Evolutionary conservation across 2,329 filamentous ascomycete genomes (phyloP).

Genomic region (Trichoderma simmonsii): DNA sequence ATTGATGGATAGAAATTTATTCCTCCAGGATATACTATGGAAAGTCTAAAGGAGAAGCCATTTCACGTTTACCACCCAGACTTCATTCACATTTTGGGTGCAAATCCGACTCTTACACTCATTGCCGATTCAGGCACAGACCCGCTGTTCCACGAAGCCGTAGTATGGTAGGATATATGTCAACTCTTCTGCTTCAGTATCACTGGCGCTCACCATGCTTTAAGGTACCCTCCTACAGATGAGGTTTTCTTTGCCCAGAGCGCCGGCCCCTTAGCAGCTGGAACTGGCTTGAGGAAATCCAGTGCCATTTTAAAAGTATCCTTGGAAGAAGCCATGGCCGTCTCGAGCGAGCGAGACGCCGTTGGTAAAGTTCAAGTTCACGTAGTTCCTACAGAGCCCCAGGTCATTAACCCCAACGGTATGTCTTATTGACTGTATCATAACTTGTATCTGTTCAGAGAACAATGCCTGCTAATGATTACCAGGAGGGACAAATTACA

Average conservation of each 20-base stretch:
- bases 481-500: slow-evolving; percentile 48
- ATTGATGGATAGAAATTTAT: slow-evolving; percentile 22
- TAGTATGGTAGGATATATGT: slow-evolving; percentile 41
- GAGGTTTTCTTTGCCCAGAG: slow-evolving; percentile 53
- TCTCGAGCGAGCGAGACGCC: slow-evolving; percentile 37
- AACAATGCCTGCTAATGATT: neutral
- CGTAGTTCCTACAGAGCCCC: slow-evolving; percentile 40
- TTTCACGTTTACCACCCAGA: slow-evolving; percentile 46
- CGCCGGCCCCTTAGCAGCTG: slow-evolving; percentile 42
- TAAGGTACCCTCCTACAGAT: slow-evolving; percentile 37
- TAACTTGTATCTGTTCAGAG: neutral
- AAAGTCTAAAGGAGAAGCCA: slow-evolving; percentile 37
- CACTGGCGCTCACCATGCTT: neutral
- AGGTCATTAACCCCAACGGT: slow-evolving; percentile 52
- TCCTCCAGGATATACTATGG: slow-evolving; percentile 42
- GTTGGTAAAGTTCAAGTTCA: slow-evolving; percentile 41
- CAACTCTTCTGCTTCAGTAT: neutral
- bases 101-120: slow-evolving; percentile 45
- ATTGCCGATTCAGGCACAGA: slow-evolving; percentile 42
- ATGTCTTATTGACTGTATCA: slow-evolving; percentile 10
- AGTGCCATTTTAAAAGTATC: slow-evolving; percentile 47
- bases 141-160: slow-evolving; percentile 51
- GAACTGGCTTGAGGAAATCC: slow-evolving; percentile 47
- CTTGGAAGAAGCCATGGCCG: slow-evolving; percentile 40
- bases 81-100: slow-evolving; percentile 46